phyloP scores from a whole-genome alignment of 2,329 filamentous ascomycete genomes.

The Clonostachys rosea region DNA sequence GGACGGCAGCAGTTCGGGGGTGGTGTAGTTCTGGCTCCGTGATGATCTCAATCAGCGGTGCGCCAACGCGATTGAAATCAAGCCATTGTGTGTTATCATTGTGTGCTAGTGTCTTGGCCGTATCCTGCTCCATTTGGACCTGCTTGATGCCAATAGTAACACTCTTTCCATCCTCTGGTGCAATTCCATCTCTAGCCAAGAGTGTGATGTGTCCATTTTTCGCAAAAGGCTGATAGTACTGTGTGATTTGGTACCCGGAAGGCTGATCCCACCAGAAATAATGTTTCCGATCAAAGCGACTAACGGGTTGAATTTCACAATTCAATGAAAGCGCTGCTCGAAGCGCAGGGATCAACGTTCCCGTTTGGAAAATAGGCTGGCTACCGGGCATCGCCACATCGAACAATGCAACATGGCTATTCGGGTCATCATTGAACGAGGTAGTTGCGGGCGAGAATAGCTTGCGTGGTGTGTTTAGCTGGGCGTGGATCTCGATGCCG shows the following conservation, averaged over 20 bases:
- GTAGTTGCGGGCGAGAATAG: constrained; percentile 76
- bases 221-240: constrained; percentile 77
- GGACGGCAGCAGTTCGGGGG: constrained; percentile 79
- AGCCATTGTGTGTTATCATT: constrained; percentile 71
- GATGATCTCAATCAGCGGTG: constrained; percentile 92
- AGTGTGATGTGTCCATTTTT: constrained; percentile 70
- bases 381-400: constrained; percentile 86
- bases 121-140: constrained; percentile 96
- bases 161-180: constrained; percentile 64
- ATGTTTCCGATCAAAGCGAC: constrained; percentile 92
- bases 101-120: constrained; percentile 85
- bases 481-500: constrained; percentile 95
- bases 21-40: constrained; percentile 85
- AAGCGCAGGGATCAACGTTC: constrained; percentile 82
- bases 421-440: constrained; percentile 65
- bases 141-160: constrained; percentile 82
- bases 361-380: constrained; percentile 80
- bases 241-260: constrained; percentile 93
- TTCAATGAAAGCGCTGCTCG: constrained; percentile 81
- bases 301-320: constrained; percentile 71
- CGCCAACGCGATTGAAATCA: constrained; percentile 90
- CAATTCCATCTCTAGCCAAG: constrained; percentile 72
- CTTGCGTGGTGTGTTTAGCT: constrained; percentile 84
- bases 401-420: constrained; percentile 84
- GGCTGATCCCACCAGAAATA: constrained; percentile 99